These are phyloP conservation scores for Sporisorium sorghi DNA, from an alignment of 1,284 basidiomycete species.

Conservation along the genomic window DNA sequence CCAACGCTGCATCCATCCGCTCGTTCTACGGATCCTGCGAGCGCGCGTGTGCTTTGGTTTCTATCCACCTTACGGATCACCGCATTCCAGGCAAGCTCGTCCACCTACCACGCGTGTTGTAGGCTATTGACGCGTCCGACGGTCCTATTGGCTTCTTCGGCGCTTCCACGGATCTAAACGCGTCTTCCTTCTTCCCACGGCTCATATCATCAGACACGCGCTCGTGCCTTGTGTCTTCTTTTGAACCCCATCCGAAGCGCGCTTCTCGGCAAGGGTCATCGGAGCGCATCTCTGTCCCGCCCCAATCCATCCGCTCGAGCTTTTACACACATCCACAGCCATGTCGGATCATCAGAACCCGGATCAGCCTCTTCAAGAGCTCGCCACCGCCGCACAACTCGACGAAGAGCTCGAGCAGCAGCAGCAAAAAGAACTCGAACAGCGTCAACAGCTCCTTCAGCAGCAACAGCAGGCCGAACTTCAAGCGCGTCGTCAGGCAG, in stretches of 20 bases:
- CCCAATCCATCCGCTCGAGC: constrained; percentile 5
- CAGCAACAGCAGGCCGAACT: constrained; percentile 39
- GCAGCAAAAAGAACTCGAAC: constrained; percentile 44
- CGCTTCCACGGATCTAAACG: too few species aligned
- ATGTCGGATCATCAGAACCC: constrained; percentile 49
- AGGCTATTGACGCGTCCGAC: background rate
- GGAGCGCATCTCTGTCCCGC: background rate
- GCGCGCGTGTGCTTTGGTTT: constrained; percentile 1
- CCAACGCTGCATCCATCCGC: background rate
- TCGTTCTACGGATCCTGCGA: background rate
- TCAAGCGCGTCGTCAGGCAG: constrained; percentile 27
- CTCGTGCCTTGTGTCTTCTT: background rate
- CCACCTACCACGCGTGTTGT: background rate
- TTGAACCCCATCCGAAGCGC: background rate
- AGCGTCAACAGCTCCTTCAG: constrained; percentile 42
- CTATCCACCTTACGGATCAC: background rate
- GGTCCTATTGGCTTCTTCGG: background rate
- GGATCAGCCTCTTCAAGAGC: constrained; percentile 51
- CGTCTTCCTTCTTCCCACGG: background rate
- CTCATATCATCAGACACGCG: background rate
- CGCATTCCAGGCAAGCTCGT: background rate
- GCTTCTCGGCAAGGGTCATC: background rate
- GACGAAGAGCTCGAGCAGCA: constrained; percentile 50
- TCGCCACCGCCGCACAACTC: constrained; percentile 52
- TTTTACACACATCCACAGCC: background rate